A percentile compares a stretch with the other conserved stretches of the same genome.
phyloP scores from a whole-genome alignment of 2,329 filamentous ascomycete genomes.

The Neonectria coccinea region DNA sequence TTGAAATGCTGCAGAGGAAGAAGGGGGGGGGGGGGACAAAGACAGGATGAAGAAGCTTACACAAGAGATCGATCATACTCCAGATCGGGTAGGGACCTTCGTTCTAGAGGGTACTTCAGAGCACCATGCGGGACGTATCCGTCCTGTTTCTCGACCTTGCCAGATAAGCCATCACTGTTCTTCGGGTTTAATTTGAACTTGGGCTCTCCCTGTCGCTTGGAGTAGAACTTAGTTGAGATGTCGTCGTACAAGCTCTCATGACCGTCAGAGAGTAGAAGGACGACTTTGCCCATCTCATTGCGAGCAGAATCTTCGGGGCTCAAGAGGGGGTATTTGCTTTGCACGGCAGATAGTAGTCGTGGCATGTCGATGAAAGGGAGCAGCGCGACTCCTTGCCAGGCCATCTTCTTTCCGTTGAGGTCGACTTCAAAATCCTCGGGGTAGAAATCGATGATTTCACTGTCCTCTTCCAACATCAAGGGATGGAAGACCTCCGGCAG shows the following conservation, averaged over 20 bases:
- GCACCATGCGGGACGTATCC: constrained; percentile 86
- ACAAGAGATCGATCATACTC: constrained; percentile 89
- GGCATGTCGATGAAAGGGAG: constrained; percentile 97
- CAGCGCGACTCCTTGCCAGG: constrained; percentile 95
- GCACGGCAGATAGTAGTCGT: constrained; percentile 84
- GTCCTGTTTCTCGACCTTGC: constrained; percentile 83
- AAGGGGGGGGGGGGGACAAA: background rate
- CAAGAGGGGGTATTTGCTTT: constrained; percentile 82
- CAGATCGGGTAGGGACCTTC: constrained; percentile 77
- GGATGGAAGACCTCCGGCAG: constrained; percentile 89
- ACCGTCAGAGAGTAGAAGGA: constrained; percentile 84
- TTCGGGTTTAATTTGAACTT: constrained; percentile 80
- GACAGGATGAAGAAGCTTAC: constrained; percentile 60
- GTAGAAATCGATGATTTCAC: constrained; percentile 97
- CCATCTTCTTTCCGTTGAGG: constrained; percentile 97
- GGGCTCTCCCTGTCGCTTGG: constrained; percentile 79
- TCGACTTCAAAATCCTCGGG: constrained; percentile 94
- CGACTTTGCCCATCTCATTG: constrained; percentile 84
- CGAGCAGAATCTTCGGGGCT: constrained; percentile 80
- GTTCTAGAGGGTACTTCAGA: constrained; percentile 81
- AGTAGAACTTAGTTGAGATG: constrained; percentile 87
- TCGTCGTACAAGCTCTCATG: constrained; percentile 86
- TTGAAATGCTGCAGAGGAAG: background rate
- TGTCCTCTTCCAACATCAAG: constrained; percentile 89
- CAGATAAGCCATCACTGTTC: constrained; percentile 81